Evolutionary conservation across 1,139 yeast genomes (phyloP).

Genomic region (Scheffersomyces titani): DNA sequence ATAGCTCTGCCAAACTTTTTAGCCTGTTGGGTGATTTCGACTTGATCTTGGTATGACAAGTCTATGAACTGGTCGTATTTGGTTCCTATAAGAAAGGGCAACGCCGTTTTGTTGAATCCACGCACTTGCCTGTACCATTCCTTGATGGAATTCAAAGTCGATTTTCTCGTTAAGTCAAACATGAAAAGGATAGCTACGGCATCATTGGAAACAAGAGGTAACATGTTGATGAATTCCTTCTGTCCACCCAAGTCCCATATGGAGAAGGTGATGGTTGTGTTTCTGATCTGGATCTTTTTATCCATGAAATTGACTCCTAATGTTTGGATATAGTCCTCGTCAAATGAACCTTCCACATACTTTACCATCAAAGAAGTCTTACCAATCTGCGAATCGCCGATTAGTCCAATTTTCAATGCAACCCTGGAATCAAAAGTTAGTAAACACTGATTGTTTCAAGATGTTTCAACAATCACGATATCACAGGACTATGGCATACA

Average conservation of each 20-base stretch:
- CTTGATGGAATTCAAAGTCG: slow-evolving; percentile 81
- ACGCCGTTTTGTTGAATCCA: slow-evolving; percentile 88
- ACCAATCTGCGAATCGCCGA: slow-evolving; percentile 98
- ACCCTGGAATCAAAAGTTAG: slow-evolving; percentile 40
- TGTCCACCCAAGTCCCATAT: slow-evolving; percentile 99
- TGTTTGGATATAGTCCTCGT: slow-evolving; percentile 91
- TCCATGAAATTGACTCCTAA: slow-evolving; percentile 96
- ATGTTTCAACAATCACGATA: slow-evolving; percentile 4
- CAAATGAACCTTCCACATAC: slow-evolving; percentile 92
- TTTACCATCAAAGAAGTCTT: slow-evolving; percentile 96
- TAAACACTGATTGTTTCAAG: slow-evolving; percentile 1
- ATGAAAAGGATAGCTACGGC: slow-evolving; percentile 91
- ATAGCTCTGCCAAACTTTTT: slow-evolving; percentile 86
- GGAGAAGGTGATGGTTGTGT: slow-evolving; percentile 87
- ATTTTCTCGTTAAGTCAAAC: slow-evolving; percentile 88
- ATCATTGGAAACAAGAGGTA: slow-evolving; percentile 89
- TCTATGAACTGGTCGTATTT: slow-evolving; percentile 89
- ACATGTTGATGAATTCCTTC: slow-evolving; percentile 92
- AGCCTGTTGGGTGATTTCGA: slow-evolving; percentile 82
- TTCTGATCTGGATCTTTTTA: slow-evolving; percentile 79
- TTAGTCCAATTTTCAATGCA: slow-evolving; percentile 86
- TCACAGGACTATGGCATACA: slow-evolving; percentile 4
- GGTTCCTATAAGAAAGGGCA: slow-evolving; percentile 91
- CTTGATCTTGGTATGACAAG: slow-evolving; percentile 77
- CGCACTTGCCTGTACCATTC: slow-evolving; percentile 96